These are phyloP conservation scores for Quercus robur DNA, from an alignment of 306 rosid species.

Conservation along the genomic window DNA sequence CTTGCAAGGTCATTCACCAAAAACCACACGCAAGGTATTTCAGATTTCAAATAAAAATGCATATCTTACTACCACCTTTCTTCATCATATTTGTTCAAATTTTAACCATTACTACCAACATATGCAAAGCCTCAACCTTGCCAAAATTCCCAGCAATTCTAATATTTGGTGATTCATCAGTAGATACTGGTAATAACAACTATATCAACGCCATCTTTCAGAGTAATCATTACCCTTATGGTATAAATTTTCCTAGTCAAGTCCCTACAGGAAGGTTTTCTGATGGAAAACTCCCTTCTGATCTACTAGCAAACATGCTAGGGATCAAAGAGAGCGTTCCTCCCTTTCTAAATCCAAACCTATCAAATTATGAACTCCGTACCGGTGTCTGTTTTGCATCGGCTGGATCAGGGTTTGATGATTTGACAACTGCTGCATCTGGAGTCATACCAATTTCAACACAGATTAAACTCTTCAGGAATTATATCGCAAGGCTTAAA, in stretches of 20 bases:
- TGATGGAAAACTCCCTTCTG: slow-evolving; percentile 55
- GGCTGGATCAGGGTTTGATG: slow-evolving; percentile 48
- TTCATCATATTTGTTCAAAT: slow-evolving; percentile 22
- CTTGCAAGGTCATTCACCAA: not conserved
- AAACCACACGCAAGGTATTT: not conserved
- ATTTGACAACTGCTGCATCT: slow-evolving; percentile 24
- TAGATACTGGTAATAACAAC: slow-evolving; percentile 67
- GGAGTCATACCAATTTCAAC: slow-evolving; percentile 38
- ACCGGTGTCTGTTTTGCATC: slow-evolving; percentile 64
- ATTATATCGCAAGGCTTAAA: slow-evolving; percentile 34
- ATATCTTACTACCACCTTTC: not conserved
- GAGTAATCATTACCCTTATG: slow-evolving; percentile 56
- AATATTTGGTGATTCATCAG: slow-evolving; percentile 61
- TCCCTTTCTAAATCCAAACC: slow-evolving; percentile 44
- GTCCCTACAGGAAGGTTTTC: slow-evolving; percentile 61
- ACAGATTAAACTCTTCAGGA: slow-evolving; percentile 46
- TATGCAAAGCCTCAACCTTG: slow-evolving; percentile 20
- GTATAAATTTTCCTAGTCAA: slow-evolving; percentile 53
- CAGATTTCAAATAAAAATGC: not conserved
- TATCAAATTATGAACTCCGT: slow-evolving; percentile 38
- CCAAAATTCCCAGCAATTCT: slow-evolving; percentile 48
- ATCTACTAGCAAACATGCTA: slow-evolving; percentile 40
- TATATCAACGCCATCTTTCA: slow-evolving; percentile 36
- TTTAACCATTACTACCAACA: slow-evolving; percentile 18
- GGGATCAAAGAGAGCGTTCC: slow-evolving; percentile 59